These are phyloP conservation scores for Pyrenophora teres DNA, from an alignment of 2,329 filamentous ascomycete genomes.

Conservation along the genomic window DNA sequence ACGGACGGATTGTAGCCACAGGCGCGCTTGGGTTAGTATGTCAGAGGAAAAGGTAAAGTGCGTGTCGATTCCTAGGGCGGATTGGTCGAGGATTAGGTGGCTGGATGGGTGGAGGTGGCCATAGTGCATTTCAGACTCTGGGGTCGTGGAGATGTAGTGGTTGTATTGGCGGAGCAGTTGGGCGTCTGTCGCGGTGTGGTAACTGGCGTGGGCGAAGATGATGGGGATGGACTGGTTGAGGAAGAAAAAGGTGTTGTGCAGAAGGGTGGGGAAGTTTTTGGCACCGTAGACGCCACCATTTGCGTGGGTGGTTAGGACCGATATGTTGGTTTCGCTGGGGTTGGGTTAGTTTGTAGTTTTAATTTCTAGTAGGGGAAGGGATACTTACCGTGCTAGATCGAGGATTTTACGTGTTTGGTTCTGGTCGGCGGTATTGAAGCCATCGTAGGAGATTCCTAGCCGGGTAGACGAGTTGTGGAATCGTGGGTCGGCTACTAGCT, in stretches of 20 bases:
- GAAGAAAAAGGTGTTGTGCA: conserved; percentile 16
- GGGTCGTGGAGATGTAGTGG: conserved; percentile 62
- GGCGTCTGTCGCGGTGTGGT: conserved; percentile 49
- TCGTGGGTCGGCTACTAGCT: background rate
- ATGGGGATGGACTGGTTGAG: conserved; percentile 55
- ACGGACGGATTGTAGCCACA: conserved; percentile 59
- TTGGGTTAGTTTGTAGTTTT: background rate
- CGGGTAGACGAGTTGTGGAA: conserved; percentile 3
- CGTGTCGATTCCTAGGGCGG: conserved; percentile 60
- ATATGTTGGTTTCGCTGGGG: conserved; percentile 20
- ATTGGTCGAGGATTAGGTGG: conserved; percentile 56
- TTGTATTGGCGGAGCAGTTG: conserved; percentile 55
- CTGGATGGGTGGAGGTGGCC: conserved; percentile 57
- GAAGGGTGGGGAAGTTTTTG: conserved; percentile 33
- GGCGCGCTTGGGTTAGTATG: conserved; percentile 53
- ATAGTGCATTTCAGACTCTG: conserved; percentile 64
- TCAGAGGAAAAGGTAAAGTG: conserved; percentile 60
- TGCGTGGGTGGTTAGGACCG: conserved; percentile 51
- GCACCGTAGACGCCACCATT: conserved; percentile 18
- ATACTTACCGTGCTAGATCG: conserved; percentile 5
- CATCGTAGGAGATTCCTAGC: conserved; percentile 11
- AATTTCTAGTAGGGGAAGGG: too few species aligned
- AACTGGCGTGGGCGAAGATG: conserved; percentile 59
- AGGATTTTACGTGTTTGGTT: conserved; percentile 7
- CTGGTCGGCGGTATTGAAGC: conserved; percentile 5